A percentile compares a stretch with the other conserved stretches of the same genome.
These are phyloP conservation scores for Tetrapisispora taiwanensis DNA, from an alignment of 805 yeast genomes.

Conservation along the genomic window DNA sequence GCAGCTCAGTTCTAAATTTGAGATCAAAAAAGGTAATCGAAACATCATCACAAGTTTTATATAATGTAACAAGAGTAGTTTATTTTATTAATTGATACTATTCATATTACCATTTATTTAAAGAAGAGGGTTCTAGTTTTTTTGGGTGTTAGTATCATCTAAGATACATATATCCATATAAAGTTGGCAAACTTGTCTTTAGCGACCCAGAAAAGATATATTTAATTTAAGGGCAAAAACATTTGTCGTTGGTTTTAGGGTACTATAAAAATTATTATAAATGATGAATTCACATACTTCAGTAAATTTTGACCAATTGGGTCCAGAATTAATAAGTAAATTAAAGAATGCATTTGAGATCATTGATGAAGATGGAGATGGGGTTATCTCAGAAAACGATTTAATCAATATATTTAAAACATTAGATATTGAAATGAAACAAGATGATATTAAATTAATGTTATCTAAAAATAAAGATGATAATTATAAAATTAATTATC, in stretches of 20 bases:
- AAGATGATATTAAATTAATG: constrained; percentile 42
- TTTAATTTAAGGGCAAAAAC: too few relatives aligned
- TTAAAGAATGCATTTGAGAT: constrained; percentile 67
- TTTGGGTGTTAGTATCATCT: too few relatives aligned
- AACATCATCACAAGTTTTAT: too few relatives aligned
- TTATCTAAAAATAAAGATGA: constrained; percentile 21
- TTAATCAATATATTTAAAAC: constrained; percentile 43
- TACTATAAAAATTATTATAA: too few relatives aligned
- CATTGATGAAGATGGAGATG: constrained; percentile 77
- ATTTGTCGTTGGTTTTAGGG: too few relatives aligned
- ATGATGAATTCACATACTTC: background rate
- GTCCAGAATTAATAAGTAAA: constrained; percentile 53
- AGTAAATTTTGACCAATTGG: constrained; percentile 27
- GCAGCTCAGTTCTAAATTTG: background rate
- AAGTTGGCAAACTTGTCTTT: too few relatives aligned
- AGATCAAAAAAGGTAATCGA: background rate
- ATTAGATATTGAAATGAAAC: constrained; percentile 38
- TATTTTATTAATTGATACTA: too few relatives aligned
- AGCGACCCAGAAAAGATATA: too few relatives aligned
- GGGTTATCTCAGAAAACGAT: constrained; percentile 46
- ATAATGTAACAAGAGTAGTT: too few relatives aligned
- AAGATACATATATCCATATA: too few relatives aligned
- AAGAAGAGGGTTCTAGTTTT: too few relatives aligned
- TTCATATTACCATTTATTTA: too few relatives aligned
- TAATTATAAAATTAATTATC: constrained; percentile 41